Evolutionary conservation across 2,329 filamentous ascomycete species (phyloP).

Genomic region (Aureobasidium sp.): DNA sequence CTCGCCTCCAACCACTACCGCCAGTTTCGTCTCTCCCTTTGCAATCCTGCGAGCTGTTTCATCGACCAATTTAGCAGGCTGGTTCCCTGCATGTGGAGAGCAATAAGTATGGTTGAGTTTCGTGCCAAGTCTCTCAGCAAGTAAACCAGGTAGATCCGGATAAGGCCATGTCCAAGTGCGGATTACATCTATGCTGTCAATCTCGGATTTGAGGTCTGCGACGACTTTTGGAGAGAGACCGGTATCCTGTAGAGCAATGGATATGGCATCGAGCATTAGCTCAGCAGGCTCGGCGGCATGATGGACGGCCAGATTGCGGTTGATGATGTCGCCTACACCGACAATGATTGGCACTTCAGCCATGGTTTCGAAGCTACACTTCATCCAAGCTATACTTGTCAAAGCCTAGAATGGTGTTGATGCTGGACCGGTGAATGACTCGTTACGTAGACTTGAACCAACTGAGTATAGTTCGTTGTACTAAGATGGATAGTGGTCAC

Average conservation of each 20-base stretch:
- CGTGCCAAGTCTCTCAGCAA: slow-evolving; percentile 57
- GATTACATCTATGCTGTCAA: slow-evolving; percentile 68
- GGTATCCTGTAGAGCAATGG: slow-evolving; percentile 58
- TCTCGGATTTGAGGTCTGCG: slow-evolving; percentile 45
- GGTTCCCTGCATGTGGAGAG: slow-evolving; percentile 69
- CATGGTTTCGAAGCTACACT: background rate
- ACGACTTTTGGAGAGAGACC: slow-evolving; percentile 33
- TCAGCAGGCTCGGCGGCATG: slow-evolving; percentile 66
- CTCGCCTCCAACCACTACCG: slow-evolving; percentile 70
- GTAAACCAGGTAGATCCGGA: slow-evolving; percentile 60
- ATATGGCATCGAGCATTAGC: slow-evolving; percentile 65
- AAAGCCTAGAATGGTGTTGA: background rate
- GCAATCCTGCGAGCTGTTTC: slow-evolving; percentile 67
- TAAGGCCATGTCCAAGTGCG: slow-evolving; percentile 74
- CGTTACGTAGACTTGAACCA: background rate
- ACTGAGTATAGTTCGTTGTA: no score
- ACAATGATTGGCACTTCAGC: slow-evolving; percentile 60
- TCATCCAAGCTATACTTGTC: background rate
- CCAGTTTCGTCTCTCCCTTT: slow-evolving; percentile 59
- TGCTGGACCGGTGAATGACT: background rate
- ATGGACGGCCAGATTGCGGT: slow-evolving; percentile 56
- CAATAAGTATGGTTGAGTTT: slow-evolving; percentile 54
- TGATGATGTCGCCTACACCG: slow-evolving; percentile 69
- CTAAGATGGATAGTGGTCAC: no score
- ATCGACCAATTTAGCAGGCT: slow-evolving; percentile 69